These are phyloP conservation scores for Lepidium sativum DNA, from an alignment of 345 rosid species.

Conservation along the genomic window DNA sequence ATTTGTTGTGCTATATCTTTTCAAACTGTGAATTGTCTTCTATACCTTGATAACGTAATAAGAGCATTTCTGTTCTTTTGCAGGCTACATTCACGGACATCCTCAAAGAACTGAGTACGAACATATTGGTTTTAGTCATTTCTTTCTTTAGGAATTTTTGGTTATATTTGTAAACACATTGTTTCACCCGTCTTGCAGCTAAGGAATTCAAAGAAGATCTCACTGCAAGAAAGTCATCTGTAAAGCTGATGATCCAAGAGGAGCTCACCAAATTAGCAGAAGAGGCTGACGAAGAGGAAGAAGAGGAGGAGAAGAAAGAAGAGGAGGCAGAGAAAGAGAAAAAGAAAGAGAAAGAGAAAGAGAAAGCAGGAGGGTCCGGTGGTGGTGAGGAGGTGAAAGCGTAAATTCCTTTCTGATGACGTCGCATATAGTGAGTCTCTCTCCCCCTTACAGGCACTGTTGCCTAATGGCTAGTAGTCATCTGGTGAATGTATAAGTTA, in stretches of 20 bases:
- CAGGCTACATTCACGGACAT: constrained; percentile 98
- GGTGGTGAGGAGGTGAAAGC: constrained; percentile 22
- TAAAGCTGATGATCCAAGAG: constrained; percentile 77
- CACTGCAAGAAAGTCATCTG: constrained; percentile 56
- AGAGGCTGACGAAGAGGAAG: constrained; percentile 58
- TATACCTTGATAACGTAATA: background rate
- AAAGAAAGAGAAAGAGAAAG: no score
- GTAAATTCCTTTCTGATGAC: constrained; percentile 11
- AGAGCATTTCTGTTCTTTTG: constrained; percentile 26
- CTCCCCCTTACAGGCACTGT: background rate
- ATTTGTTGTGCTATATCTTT: background rate
- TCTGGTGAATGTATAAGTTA: constrained; percentile 17
- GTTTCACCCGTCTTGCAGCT: constrained; percentile 35
- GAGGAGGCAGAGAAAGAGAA: constrained; percentile 34
- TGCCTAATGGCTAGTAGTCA: constrained; percentile 9
- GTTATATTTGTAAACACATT: background rate
- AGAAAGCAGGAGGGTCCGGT: constrained; percentile 19
- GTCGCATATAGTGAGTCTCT: constrained; percentile 4
- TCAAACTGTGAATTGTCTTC: background rate
- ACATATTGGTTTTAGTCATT: background rate
- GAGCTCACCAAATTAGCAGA: constrained; percentile 91
- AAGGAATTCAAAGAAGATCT: constrained; percentile 50
- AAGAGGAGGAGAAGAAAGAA: constrained; percentile 31
- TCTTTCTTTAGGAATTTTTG: background rate
- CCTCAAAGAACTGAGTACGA: constrained; percentile 74